Base-by-base conservation (phyloP, 495 filamentous ascomycete genomes). In the Astrothelium macrocarpum region DNA sequence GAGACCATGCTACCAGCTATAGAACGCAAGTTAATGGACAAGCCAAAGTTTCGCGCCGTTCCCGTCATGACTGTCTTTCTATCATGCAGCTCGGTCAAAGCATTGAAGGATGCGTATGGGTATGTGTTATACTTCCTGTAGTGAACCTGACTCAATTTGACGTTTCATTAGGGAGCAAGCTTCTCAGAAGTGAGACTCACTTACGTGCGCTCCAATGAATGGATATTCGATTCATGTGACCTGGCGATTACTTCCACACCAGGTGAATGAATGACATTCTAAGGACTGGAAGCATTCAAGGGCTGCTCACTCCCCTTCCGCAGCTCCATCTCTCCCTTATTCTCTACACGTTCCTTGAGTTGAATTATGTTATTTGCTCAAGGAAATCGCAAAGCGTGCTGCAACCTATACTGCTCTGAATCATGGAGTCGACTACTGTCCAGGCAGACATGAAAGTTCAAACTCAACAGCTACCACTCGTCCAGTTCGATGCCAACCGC, bases 21-120 rank as follows among this genome's bases (percentile, higher is more conserved):
- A 71, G 67, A 61, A 25, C 67, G 53, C 28, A 70, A 61, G 64
- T 60, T 7, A 7, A 64, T 53, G 32, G 67, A 64, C 49, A 70
- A 67, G 59, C 25, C 49, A 26, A 74, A 73, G 32, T 32, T 71
- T 43, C 66, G 72, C 53, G 64, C 64, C 18, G 68, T 70, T 25
- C 76, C 81, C 2, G 66, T 83, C 59, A 78, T 90, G 74, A 83
- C 78, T 39, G 77, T 87, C 29, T 85, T 86, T 66, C 72, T 90
- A 14, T 83, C 82, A 0, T 72, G 76, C 60, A 73, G 77, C n/a
- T 71, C 79, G 28, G 69, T 88, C 32, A 76, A 79, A 20, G 81
- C 81, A 61, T 67, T 88, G 43, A 76, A 73, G 60, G 74, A 70
- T 53, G 67, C 71, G 16, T 77, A 76, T 72, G 78, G 78, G 80